A percentile compares a stretch with the other conserved stretches of the same genome.
Conservation (phyloP, 1,284 basidiomycete species). For the Trametes versicolor region DNA sequence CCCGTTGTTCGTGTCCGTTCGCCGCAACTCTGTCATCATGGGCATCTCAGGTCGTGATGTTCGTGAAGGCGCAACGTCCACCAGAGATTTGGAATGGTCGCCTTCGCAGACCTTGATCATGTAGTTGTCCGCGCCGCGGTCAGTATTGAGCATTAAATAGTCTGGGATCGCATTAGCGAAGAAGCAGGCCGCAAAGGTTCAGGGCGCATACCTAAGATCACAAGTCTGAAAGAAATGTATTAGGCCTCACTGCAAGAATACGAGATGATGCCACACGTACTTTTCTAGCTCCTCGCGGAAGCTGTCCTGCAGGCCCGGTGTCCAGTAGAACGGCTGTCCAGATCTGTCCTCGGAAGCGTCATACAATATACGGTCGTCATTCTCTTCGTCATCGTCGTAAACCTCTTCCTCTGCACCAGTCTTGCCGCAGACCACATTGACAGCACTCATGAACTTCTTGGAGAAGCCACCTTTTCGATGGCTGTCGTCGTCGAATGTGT, state of each 20-base stretch:
- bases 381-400: constrained; percentile 73
- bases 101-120: constrained; percentile 90
- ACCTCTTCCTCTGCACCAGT: constrained; percentile 78
- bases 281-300: constrained; percentile 92
- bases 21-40: constrained; percentile 71
- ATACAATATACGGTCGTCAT: constrained; percentile 72
- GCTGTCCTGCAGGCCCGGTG: constrained; percentile 74
- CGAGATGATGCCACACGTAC: constrained; percentile 50
- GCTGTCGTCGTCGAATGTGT: constrained; percentile 85
- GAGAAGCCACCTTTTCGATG: constrained; percentile 72
- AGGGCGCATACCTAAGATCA: constrained; percentile 71
- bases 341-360: constrained; percentile 67
- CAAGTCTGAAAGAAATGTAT: constrained; percentile 59
- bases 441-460: constrained; percentile 70
- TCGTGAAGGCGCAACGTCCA: constrained; percentile 81
- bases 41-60: constrained; percentile 72
- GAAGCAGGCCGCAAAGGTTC: background rate
- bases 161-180: constrained; percentile 53
- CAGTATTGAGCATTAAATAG: constrained; percentile 91
- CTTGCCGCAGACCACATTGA: constrained; percentile 82
- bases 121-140: constrained; percentile 85
- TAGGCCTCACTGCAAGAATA: background rate
- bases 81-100: constrained; percentile 75
- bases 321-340: constrained; percentile 83
- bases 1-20: constrained; percentile 46